A percentile compares a stretch with the other conserved stretches of the same genome.
These are phyloP conservation scores for Verticillium dahliae DNA, from an alignment of 2,329 filamentous ascomycete species.

Conservation along the genomic window DNA sequence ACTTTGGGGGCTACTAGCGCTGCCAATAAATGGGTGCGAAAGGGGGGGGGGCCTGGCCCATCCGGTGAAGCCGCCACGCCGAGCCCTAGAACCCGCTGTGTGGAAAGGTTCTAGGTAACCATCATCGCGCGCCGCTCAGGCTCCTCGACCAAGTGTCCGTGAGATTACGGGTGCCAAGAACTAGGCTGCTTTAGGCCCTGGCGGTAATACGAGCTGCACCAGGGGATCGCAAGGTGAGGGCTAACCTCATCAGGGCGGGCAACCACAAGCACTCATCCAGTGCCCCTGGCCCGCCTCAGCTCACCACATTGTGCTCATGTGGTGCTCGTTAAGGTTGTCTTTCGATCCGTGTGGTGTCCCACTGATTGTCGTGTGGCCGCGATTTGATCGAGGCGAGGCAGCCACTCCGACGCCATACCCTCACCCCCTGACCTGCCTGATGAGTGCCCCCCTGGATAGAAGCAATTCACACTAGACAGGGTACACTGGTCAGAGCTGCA, in stretches of 20 bases:
- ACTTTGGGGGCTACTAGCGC: too few species aligned
- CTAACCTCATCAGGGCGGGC: not conserved
- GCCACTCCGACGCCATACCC: not conserved
- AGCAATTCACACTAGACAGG: not conserved
- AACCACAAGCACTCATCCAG: not conserved
- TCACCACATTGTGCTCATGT: not conserved
- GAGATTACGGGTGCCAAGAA: not conserved
- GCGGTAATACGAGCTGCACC: not conserved
- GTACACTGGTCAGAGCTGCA: not conserved
- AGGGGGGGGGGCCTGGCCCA: not conserved
- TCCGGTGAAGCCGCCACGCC: not conserved
- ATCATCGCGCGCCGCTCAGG: not conserved
- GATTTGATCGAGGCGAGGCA: not conserved
- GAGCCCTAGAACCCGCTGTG: not conserved
- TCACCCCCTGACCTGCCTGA: not conserved
- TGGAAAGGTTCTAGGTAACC: not conserved
- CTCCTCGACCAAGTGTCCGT: not conserved
- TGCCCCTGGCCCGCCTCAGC: not conserved
- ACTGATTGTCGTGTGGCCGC: not conserved
- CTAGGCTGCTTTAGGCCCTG: not conserved
- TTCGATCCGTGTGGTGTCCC: not conserved
- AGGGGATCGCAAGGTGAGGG: not conserved
- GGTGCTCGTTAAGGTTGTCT: not conserved
- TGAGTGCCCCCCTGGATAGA: not conserved
- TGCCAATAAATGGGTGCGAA: not conserved